Conservation (phyloP, 306 rosid genomes). For the Delonix regia region DNA sequence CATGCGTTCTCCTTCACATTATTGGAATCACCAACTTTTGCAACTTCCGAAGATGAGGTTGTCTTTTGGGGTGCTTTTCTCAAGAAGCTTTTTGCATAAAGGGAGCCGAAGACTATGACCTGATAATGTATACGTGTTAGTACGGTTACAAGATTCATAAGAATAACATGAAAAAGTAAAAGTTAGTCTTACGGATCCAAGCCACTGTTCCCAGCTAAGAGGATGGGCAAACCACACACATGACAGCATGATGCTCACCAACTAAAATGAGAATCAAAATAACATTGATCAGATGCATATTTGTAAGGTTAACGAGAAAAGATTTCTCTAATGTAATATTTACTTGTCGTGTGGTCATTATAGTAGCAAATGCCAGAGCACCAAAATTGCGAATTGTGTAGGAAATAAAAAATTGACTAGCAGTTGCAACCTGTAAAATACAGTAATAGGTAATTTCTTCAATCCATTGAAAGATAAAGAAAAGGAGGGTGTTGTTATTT, state of each 20-base stretch:
- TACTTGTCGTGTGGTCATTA: conserved; percentile 99
- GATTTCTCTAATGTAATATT: not conserved
- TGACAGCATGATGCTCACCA: conserved; percentile 89
- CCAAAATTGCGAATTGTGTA: conserved; percentile 97
- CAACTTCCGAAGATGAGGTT: conserved; percentile 42
- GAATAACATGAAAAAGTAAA: conserved; percentile 13
- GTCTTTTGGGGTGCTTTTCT: conserved; percentile 60
- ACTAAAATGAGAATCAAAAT: conserved; percentile 52
- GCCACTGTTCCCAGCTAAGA: conserved; percentile 86
- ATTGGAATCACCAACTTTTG: conserved; percentile 47
- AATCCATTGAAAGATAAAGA: conserved; percentile 23
- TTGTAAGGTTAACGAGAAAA: conserved; percentile 6
- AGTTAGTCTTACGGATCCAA: conserved; percentile 73
- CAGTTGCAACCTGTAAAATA: conserved; percentile 80
- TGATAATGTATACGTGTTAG: conserved; percentile 42
- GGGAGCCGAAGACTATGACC: conserved; percentile 82
- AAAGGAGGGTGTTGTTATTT: no score
- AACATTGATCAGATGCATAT: not conserved
- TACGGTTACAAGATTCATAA: conserved; percentile 5
- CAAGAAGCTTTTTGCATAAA: conserved; percentile 75
- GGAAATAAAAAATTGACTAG: conserved; percentile 92
- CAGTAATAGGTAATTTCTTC: conserved; percentile 19
- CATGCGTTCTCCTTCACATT: conserved; percentile 54
- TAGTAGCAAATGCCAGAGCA: conserved; percentile 90
- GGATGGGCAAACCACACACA: conserved; percentile 91